These are phyloP conservation scores for Fusarium sacchari DNA, from an alignment of 2,329 filamentous ascomycete species.

Conservation along the genomic window DNA sequence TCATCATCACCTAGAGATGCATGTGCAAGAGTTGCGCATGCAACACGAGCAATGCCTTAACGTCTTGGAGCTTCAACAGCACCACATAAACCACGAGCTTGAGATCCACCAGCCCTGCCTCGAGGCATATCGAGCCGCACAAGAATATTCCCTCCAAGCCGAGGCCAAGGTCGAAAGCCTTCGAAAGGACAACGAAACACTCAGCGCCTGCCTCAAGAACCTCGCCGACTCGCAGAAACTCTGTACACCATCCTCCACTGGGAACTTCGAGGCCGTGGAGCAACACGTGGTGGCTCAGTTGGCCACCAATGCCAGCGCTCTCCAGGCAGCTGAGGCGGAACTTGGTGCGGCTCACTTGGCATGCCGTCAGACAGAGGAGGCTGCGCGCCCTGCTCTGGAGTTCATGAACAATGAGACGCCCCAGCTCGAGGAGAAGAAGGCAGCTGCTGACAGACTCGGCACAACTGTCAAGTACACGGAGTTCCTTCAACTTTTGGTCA, in stretches of 20 bases:
- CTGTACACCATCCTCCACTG: not conserved
- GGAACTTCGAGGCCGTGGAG: slow-evolving; percentile 1
- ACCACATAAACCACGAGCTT: not conserved
- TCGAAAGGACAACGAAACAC: not conserved
- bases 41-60: not conserved
- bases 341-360: not conserved
- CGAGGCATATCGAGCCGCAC: not conserved
- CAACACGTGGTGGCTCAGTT: not conserved
- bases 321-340: not conserved
- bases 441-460: not conserved
- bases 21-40: not conserved
- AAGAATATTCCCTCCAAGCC: not conserved
- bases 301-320: not conserved
- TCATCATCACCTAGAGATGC: not conserved
- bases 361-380: not conserved
- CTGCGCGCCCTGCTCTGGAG: not conserved
- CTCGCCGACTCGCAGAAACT: not conserved
- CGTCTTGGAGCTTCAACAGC: not conserved
- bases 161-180: not conserved
- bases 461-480: not conserved
- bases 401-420: not conserved
- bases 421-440: not conserved
- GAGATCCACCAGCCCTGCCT: not conserved
- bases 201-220: not conserved
- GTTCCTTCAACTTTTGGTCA: not conserved